Conservation (phyloP, 2,329 filamentous ascomycete genomes). For the Drechslera avenae region DNA sequence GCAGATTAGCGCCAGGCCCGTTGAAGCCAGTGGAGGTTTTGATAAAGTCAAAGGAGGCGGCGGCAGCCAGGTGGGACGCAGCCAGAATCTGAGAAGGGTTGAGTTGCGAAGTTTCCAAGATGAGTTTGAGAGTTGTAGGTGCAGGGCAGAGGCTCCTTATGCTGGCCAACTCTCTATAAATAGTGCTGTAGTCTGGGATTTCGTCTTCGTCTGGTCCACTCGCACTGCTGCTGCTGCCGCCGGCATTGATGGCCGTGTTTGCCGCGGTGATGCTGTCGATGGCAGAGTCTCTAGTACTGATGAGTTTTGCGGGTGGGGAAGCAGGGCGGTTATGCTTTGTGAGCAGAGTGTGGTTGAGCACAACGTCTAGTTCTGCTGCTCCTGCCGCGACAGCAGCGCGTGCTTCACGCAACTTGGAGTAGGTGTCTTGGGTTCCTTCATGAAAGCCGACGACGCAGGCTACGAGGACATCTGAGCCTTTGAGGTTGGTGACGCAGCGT, state of each 20-base stretch:
- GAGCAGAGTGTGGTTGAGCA: constrained; percentile 61
- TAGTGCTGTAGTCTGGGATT: constrained; percentile 52
- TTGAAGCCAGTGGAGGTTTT: constrained; percentile 67
- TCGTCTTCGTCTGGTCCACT: constrained; percentile 22
- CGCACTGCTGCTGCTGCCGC: constrained; percentile 15
- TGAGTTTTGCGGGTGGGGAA: constrained; percentile 3
- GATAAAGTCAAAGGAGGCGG: constrained; percentile 62
- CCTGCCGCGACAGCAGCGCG: constrained; percentile 56
- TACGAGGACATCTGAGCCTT: constrained; percentile 55
- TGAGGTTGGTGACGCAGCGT: constrained; percentile 56
- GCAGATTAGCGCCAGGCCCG: constrained; percentile 58
- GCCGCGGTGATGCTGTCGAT: constrained; percentile 42
- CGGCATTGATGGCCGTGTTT: constrained; percentile 38
- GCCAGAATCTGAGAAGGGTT: constrained; percentile 57
- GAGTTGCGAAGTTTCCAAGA: constrained; percentile 64
- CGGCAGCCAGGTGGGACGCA: constrained; percentile 57
- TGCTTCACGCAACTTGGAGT: constrained; percentile 59
- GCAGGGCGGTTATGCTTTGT: constrained; percentile 33
- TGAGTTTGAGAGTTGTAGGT: constrained; percentile 58
- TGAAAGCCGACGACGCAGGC: constrained; percentile 66
- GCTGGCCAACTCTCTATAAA: constrained; percentile 60
- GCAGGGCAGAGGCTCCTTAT: constrained; percentile 56
- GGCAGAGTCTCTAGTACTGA: constrained; percentile 31
- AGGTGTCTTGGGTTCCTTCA: constrained; percentile 60
- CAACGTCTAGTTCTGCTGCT: constrained; percentile 63